A percentile compares a stretch with the other conserved stretches of the same genome.
Conservation (phyloP, 768 basidiomycete genomes). For the Neoboletus magnificus region DNA sequence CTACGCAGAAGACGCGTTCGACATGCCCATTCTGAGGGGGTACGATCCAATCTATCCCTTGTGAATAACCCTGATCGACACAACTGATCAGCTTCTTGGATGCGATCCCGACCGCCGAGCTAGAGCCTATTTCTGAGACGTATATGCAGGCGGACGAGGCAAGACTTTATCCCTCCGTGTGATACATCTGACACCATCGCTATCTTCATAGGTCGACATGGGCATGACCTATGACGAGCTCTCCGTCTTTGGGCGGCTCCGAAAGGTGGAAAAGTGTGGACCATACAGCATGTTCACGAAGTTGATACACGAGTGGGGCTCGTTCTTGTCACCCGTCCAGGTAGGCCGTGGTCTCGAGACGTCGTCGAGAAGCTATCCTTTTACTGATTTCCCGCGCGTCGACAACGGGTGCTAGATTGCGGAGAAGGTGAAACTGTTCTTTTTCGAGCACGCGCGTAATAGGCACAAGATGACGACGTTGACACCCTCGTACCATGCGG, state of each 20-base stretch:
- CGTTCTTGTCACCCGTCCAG: constrained; percentile 75
- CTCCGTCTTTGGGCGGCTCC: constrained; percentile 86
- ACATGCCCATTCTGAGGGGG: constrained; percentile 81
- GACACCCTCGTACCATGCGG: constrained; percentile 92
- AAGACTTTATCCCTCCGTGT: constrained; percentile 7
- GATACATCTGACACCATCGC: background rate
- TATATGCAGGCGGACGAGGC: constrained; percentile 98
- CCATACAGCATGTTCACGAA: constrained; percentile 98
- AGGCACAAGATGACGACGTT: constrained; percentile 98
- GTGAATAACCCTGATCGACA: background rate
- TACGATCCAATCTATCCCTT: constrained; percentile 30
- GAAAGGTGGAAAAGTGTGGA: constrained; percentile 96
- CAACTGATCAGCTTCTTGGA: constrained; percentile 67
- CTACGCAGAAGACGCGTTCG: constrained; percentile 73
- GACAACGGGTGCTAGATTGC: constrained; percentile 55
- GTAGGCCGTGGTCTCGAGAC: constrained; percentile 36
- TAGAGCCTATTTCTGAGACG: constrained; percentile 91
- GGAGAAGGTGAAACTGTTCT: constrained; percentile 95
- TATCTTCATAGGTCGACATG: constrained; percentile 76
- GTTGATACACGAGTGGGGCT: constrained; percentile 91
- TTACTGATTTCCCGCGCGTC: constrained; percentile 24
- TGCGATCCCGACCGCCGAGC: constrained; percentile 92
- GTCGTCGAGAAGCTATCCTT: too few relatives aligned
- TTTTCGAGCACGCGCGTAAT: constrained; percentile 95
- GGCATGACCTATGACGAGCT: constrained; percentile 99